Conservation (phyloP, 2,329 filamentous ascomycete genomes). For the Anthostomella pinea region DNA sequence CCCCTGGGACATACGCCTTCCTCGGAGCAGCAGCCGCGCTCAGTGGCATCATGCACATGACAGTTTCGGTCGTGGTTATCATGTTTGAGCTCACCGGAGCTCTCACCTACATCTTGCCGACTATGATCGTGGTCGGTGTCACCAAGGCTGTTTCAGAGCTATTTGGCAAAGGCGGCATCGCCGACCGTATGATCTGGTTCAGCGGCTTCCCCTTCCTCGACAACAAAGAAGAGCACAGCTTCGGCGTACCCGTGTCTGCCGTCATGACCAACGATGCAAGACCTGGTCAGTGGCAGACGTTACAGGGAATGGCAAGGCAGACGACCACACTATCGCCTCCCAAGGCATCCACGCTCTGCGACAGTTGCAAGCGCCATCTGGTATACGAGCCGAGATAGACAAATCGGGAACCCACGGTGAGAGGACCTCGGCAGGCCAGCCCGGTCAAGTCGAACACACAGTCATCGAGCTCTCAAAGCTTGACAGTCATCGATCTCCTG, state of each 20-base stretch:
- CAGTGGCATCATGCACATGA: slow-evolving; percentile 97
- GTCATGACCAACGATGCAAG: slow-evolving; percentile 75
- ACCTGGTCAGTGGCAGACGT: slow-evolving; percentile 49
- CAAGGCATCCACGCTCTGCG: slow-evolving; percentile 15
- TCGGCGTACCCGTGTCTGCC: slow-evolving; percentile 87
- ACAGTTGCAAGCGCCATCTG: slow-evolving; percentile 40
- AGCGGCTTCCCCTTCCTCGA: slow-evolving; percentile 96
- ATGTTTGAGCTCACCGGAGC: slow-evolving; percentile 99
- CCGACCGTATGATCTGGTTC: slow-evolving; percentile 98
- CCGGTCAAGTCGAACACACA: slow-evolving; percentile 64
- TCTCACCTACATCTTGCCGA: slow-evolving; percentile 92
- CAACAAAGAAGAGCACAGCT: slow-evolving; percentile 95
- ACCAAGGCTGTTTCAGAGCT: slow-evolving; percentile 90
- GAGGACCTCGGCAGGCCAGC: slow-evolving; percentile 53
- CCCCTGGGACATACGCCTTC: slow-evolving; percentile 94
- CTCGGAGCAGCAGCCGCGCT: slow-evolving; percentile 87
- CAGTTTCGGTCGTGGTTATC: slow-evolving; percentile 94
- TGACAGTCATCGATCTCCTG: slow-evolving; percentile 64
- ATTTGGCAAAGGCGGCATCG: slow-evolving; percentile 94
- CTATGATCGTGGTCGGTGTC: slow-evolving; percentile 97
- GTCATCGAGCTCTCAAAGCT: slow-evolving; percentile 64
- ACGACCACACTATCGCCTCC: slow-evolving; percentile 4
- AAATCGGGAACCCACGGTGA: slow-evolving; percentile 47
- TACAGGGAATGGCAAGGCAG: slow-evolving; percentile 33
- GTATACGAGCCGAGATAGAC: slow-evolving; percentile 52